phyloP scores from a whole-genome alignment of 768 basidiomycete genomes.

The Podaxis sp. region DNA sequence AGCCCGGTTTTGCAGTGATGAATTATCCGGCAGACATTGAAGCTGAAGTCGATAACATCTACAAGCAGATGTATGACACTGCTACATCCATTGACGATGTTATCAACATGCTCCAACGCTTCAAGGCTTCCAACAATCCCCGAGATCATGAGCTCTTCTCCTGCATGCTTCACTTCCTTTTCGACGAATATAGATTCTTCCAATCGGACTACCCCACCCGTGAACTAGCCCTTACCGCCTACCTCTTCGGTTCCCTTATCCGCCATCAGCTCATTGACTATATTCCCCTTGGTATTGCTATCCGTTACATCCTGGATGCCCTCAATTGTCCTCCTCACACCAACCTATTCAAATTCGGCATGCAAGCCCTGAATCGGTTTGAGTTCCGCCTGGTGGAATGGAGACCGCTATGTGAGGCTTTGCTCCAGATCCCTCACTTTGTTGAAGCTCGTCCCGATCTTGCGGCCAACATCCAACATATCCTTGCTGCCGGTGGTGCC shows the following conservation, averaged over 20 bases:
- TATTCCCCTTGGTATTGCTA: slow-evolving; percentile 92
- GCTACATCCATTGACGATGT: slow-evolving; percentile 94
- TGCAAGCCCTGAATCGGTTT: slow-evolving; percentile 87
- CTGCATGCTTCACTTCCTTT: slow-evolving; percentile 99
- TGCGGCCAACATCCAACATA: slow-evolving; percentile 66
- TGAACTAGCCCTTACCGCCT: slow-evolving; percentile 93
- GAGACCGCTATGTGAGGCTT: slow-evolving; percentile 87
- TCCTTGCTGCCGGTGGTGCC: slow-evolving; percentile 50
- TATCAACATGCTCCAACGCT: slow-evolving; percentile 80
- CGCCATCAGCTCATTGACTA: slow-evolving; percentile 91
- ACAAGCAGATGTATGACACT: slow-evolving; percentile 98
- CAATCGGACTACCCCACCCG: slow-evolving; percentile 93
- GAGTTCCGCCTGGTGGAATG: slow-evolving; percentile 87
- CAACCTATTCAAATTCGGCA: slow-evolving; percentile 93
- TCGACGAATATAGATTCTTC: slow-evolving; percentile 99
- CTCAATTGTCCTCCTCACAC: slow-evolving; percentile 88
- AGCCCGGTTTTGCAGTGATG: slow-evolving; percentile 90
- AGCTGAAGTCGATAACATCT: slow-evolving; percentile 90
- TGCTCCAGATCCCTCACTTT: slow-evolving; percentile 85
- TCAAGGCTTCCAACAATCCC: slow-evolving; percentile 78
- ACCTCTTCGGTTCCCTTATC: slow-evolving; percentile 95
- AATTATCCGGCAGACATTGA: slow-evolving; percentile 88
- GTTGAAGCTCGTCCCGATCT: slow-evolving; percentile 85
- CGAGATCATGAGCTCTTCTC: slow-evolving; percentile 96
- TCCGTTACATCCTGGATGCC: slow-evolving; percentile 95